Conservation (phyloP, 441 rosid genomes). For the Daphne laureola region DNA sequence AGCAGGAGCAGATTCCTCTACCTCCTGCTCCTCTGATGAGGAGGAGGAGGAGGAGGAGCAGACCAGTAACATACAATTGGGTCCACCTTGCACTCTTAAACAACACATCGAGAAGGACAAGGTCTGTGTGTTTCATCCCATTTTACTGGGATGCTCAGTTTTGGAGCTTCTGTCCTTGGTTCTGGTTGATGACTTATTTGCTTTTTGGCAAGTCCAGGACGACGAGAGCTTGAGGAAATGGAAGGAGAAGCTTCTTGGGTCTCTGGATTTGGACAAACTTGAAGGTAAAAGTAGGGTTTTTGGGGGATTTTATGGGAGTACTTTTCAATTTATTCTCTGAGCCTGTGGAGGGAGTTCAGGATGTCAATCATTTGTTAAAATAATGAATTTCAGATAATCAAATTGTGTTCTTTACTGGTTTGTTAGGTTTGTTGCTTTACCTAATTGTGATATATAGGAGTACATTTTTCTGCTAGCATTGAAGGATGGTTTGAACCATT, state of each 20-base stretch:
- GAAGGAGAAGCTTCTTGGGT: constrained; percentile 88
- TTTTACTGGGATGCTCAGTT: neutral
- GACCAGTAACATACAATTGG: constrained; percentile 41
- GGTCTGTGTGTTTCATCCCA: no score
- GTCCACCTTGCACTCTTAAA: constrained; percentile 71
- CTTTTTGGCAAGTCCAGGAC: constrained; percentile 32
- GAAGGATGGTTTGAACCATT: no score
- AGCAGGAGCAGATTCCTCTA: constrained; percentile 49
- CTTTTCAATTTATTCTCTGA: neutral
- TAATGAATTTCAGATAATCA: no score
- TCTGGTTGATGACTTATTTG: neutral
- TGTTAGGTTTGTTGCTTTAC: no score
- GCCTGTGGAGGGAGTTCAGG: neutral
- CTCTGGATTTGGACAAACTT: constrained; percentile 59
- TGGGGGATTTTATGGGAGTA: neutral
- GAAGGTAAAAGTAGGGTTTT: constrained; percentile 37
- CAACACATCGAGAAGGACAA: constrained; percentile 65
- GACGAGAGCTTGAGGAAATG: constrained; percentile 86
- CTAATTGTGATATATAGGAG: no score
- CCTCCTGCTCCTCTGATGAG: constrained; percentile 34
- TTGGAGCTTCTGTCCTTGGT: neutral
- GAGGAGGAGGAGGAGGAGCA: constrained; percentile 54
- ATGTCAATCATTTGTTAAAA: neutral
- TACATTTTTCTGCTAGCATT: no score
- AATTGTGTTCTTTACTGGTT: no score